Conservation (phyloP, 371 early-diverging fungal genomes). For the Mucor plumbeus region DNA sequence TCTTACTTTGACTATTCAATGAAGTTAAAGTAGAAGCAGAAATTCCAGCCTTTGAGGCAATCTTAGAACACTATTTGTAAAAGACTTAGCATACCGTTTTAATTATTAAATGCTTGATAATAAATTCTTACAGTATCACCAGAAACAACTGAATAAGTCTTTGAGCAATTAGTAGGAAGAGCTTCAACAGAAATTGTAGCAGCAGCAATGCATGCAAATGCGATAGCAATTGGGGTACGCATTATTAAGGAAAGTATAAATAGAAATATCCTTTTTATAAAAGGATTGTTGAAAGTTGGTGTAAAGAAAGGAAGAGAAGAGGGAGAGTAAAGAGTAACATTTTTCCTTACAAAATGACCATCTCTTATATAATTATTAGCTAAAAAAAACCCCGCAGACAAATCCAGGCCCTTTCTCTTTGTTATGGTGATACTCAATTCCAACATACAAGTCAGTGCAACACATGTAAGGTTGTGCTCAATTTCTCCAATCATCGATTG, state of each 20-base stretch:
- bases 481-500: conserved; percentile 1
- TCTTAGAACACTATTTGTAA: conserved; percentile 22
- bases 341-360: neutral
- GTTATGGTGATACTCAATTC: conserved; percentile 5
- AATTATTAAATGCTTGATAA: neutral
- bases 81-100: neutral
- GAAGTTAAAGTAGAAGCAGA: conserved; percentile 6
- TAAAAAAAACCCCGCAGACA: neutral
- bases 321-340: neutral
- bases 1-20: conserved; percentile 6
- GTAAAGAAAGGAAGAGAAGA: neutral
- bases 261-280: neutral
- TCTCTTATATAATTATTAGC: conserved; percentile 3
- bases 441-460: conserved; percentile 10
- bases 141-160: conserved; percentile 23
- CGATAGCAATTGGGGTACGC: conserved; percentile 29
- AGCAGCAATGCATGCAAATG: conserved; percentile 28
- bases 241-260: conserved; percentile 16
- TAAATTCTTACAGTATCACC: conserved; percentile 27
- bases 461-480: conserved; percentile 11
- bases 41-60: conserved; percentile 19
- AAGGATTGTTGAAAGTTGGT: neutral
- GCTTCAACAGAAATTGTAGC: conserved; percentile 25
- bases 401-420: conserved; percentile 9
- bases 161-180: conserved; percentile 25